Base-by-base conservation (phyloP, 169 alveolate species). In the Cryptosporidium baileyi region DNA sequence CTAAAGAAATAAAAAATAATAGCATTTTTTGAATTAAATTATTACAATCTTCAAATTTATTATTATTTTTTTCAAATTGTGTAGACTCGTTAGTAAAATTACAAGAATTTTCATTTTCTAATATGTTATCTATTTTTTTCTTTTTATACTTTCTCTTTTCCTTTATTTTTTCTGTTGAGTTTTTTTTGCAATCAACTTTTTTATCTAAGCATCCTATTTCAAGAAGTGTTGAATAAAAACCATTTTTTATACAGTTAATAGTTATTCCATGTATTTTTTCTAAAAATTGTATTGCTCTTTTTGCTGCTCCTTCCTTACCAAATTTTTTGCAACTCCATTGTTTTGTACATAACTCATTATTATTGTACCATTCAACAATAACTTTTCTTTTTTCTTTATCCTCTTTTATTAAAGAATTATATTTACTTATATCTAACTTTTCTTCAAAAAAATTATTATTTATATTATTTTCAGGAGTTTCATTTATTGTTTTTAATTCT, bases 251-350 rank as follows among this genome's bases (percentile, higher is more conserved):
- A 36, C 85, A 74, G 8, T 38, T 51, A 13, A 74, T 59, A 7
- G 85, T 19, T 5, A 51, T 57, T 19, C 85, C 85, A n/a, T 74
- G 85, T 38, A 74, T 74, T 41, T 57, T 74, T 19, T 74, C 85
- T 13, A 74, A 8, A 36, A 74, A 74, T 32, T 74, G 85, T 32
- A 74, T 36, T n/a, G 85, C 85, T 54, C 85, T 51, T 36, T 57
- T 74, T 32, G 85, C 85, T 40, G 85, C 85, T 15, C 85, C 85
- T 26, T 74, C 85, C 43, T 74, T 74, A n/a, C 85, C 85, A 28
- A 74, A 74, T 34, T 74, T 74, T 44, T 74, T 74, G 45, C 85
- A 74, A 57, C 85, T 74, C 85, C 85, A 74, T 28, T 74, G 85
- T 6, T 74, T 74, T 15, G 74, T 51, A 24, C 41, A 74, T 28